Evolutionary conservation across 2,329 filamentous ascomycete species (phyloP), one percentile per base, ranked within the genome.

Genomic region (Cryphonectria radicalis): DNA sequence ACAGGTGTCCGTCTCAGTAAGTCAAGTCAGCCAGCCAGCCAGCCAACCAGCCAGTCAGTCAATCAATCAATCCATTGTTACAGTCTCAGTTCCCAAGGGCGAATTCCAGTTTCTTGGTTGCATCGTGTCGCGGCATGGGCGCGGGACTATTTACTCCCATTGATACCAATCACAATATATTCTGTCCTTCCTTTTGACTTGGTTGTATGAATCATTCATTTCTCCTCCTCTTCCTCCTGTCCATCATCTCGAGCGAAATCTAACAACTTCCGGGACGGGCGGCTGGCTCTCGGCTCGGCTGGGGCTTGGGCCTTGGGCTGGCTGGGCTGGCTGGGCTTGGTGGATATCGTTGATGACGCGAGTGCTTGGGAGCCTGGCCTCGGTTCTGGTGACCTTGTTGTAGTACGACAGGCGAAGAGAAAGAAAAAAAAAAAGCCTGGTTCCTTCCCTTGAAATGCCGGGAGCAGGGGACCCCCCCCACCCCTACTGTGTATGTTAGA

Each of bases 361-460:
- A 40, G 66, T 57, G 62, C 35, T 28, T 67, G 50, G 55, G 42
- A 67, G 66, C 66, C 66, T 67, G 66, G 40, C n/a, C 32, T 28
- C 32, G 53, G 25, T 6, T n/a, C 46, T 59, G 32, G 17, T 17
- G 50, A 53, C 28, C 40, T 42, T 42, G 19, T 19, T 37, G 32
- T 32, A 32, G 32, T n/a, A 65, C 43, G n/a, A 28, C 60, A 13
- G 37, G 37, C 11, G 37, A 40, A 40, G 43, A 50, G 7, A 10
- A 19, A n/a, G n/a, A 50, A 50, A n/a, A 10, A 46, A 8, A 7
- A 50, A n/a, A 50, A 22, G 22, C 46, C 19, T 50, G n/a, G 46
- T n/a, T n/a, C 46, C 46, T 50, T 59, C 28, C 55, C 55, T 57
- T 43, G 62, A 42, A 42, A 40, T 64, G 62, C 62, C 37, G 62